Base-by-base conservation (phyloP, 2,329 filamentous ascomycete genomes). In the Paradendryphiella salina region DNA sequence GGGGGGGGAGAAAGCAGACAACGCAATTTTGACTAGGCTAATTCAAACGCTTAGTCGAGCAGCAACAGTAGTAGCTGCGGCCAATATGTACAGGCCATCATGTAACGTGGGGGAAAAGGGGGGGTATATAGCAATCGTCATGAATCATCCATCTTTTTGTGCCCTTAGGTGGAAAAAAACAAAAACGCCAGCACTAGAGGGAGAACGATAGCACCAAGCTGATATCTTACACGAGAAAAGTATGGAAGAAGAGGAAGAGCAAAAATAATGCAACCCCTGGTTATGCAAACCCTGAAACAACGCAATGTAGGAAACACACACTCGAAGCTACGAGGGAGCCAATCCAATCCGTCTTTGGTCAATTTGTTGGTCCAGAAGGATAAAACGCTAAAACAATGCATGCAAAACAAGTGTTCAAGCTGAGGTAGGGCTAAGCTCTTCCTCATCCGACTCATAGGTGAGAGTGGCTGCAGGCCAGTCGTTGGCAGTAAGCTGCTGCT, bases 361-460 rank as follows among this genome's bases (percentile, higher is more conserved):
- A 42, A 42, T 42, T 42, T 42, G 18, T 10, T 29, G 28, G 28
- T n/a, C 23, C 23, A 23, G 39, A 42, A 33, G 29, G 28, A 13
- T 14, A 23, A 32, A 42, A 9, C 23, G 39, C 7, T 23, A n/a
- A 15, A 23, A 33, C 5, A 42, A 41, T 33, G 31, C 31, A 32
- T 45, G 41, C 50, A 46, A 34, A 46, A 35, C 15, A 21, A 15
- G 32, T 14, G 20, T 20, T 57, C 34, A 52, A 14, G 14, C 17
- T 4, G 49, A 59, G 7, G 32, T 26, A 13, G 59, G 50, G 31
- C 59, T 61, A 2, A 64, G 38, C 8, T 56, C 59, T 33, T 66
- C 63, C 51, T 66, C 63, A 6, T 66, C 63, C 14, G 63, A 66
- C 10, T 64, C 63, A 46, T 66, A 66, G 4, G 49, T 56, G 31